Evolutionary conservation across 139 green algal genomes (phyloP).

Genomic region (Chlorella sp.): DNA sequence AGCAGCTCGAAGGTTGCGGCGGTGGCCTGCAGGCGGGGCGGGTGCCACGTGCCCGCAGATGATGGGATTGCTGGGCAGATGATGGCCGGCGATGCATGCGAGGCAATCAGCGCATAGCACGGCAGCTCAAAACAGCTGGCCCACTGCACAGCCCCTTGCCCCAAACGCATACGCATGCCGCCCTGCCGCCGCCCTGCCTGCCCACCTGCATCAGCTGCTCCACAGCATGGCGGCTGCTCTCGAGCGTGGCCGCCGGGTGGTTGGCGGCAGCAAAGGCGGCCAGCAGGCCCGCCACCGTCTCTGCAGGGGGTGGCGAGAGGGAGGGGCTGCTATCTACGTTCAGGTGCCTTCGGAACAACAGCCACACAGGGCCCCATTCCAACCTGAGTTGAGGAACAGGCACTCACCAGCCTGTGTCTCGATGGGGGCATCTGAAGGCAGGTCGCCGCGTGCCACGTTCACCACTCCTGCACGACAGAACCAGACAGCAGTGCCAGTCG

Average conservation of each 20-base stretch:
- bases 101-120: not conserved
- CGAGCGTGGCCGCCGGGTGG: not conserved
- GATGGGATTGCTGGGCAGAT: not conserved
- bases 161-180: not conserved
- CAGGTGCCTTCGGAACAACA: not conserved
- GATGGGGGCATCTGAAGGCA: constrained; percentile 4
- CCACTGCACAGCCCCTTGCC: not conserved
- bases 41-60: not conserved
- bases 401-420: not conserved
- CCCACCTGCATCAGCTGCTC: constrained; percentile 3
- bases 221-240: not conserved
- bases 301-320: not conserved
- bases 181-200: not conserved
- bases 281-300: constrained; percentile 9
- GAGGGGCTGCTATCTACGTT: not conserved
- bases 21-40: not conserved
- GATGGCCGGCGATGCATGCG: not conserved
- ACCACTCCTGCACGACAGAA: constrained; percentile 2
- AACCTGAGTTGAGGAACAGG: not conserved
- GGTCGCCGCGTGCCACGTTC: constrained; percentile 21
- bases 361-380: not conserved
- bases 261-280: constrained; percentile 15
- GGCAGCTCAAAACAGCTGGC: not conserved
- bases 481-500: too few species aligned
- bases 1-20: constrained; percentile 14